Evolutionary conservation across 2,329 filamentous ascomycete genomes (phyloP), one percentile per base, ranked within the genome.

Genomic region (Purpureocillium lavendulum): DNA sequence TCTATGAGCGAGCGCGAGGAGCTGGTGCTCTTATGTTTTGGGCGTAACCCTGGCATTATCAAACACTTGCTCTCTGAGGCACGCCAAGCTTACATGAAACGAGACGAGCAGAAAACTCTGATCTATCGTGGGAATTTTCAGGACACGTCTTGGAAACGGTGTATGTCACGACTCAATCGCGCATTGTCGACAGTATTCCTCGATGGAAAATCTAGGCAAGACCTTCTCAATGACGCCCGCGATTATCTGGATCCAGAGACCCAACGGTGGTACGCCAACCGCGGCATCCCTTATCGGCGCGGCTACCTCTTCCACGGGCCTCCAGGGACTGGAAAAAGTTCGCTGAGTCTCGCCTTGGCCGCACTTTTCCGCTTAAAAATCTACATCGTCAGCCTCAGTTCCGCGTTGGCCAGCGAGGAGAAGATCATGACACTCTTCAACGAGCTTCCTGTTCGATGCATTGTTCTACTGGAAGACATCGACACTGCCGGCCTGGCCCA

Each of bases 241-340:
- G 77, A 82, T 49, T 83, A 83, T 50, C 69, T 84, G 29, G 66
- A 77, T 45, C 78, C 77, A 0, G 60, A 66, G 11, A 82, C 79
- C 1, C 68, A 75, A 33, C 70, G 80, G n/a, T 94, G 87, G 86
- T 94, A 95, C 55, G 72, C 81, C 0, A 83, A 86, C 48, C 74
- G 87, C 7, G 87, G 87, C 1, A 90, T 94, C 24, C 87, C 88
- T 0, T 94, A 94, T 56, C 76, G 87, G 12, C 73, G 87, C 4
- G 88, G 87, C 0, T 94, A 92, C 52, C 73, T 94, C 0, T 77
- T 94, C 13, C 70, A 89, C 47, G 87, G 87, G 0, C 85, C 86
- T 0, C 85, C 85, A 0, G 85, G 86, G 21, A 89, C 84, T 0
- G 85, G 86, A 12, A 92, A 90, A 60, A 84, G 78, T 33, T 84